A percentile compares a stretch with the other conserved stretches of the same genome.
Evolutionary conservation across 495 filamentous ascomycete genomes (phyloP).

Genomic region (Penicillium chermesinum): DNA sequence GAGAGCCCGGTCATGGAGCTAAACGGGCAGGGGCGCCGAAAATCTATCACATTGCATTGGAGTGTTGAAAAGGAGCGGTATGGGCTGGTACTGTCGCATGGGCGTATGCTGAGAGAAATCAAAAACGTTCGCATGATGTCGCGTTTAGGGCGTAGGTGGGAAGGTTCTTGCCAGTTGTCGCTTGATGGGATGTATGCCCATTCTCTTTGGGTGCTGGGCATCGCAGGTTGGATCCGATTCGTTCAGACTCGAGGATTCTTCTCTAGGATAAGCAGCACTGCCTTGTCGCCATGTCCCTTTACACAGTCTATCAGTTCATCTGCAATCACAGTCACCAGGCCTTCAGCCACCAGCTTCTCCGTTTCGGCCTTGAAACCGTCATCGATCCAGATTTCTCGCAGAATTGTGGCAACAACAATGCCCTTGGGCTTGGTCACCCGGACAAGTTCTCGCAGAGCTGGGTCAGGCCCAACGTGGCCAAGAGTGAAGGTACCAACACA

Average conservation of each 20-base stretch:
- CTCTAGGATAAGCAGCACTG: slow-evolving; percentile 29
- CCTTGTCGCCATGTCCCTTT: slow-evolving; percentile 35
- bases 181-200: background rate
- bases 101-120: background rate
- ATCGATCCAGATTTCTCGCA: slow-evolving; percentile 35
- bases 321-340: slow-evolving; percentile 25
- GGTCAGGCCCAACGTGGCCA: slow-evolving; percentile 43
- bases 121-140: background rate
- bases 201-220: background rate
- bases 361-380: slow-evolving; percentile 38
- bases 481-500: slow-evolving; percentile 46
- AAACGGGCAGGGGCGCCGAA: background rate
- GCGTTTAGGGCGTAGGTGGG: background rate
- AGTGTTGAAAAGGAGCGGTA: background rate
- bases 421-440: slow-evolving; percentile 33
- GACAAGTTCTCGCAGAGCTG: slow-evolving; percentile 37
- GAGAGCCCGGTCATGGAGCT: background rate
- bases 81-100: background rate
- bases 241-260: slow-evolving; percentile 22
- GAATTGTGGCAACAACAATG: slow-evolving; percentile 40
- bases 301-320: slow-evolving; percentile 35
- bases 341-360: slow-evolving; percentile 26
- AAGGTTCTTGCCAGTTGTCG: background rate
- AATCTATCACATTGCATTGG: background rate
- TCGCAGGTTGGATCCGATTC: background rate